Percentiles rank a stretch among this genome's conserved stretches.
These are phyloP conservation scores for Neohortaea acidophila DNA, from an alignment of 495 filamentous ascomycete species.

Conservation along the genomic window DNA sequence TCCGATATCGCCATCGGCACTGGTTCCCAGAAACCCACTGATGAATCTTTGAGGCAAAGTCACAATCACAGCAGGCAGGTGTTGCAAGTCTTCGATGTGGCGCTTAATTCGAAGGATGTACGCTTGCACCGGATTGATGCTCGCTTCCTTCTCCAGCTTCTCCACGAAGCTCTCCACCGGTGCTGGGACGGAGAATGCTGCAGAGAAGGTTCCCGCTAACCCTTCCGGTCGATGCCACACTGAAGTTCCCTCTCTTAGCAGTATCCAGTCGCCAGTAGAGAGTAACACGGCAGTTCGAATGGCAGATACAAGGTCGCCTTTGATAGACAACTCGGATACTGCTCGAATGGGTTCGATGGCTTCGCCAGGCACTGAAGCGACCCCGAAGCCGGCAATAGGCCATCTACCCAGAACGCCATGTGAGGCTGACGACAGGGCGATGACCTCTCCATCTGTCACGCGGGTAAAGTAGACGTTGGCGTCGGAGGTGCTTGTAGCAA, in stretches of 20 bases:
- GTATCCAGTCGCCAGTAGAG: constrained; percentile 59
- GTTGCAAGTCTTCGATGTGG: constrained; percentile 61
- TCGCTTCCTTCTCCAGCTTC: constrained; percentile 70
- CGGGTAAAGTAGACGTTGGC: constrained; percentile 81
- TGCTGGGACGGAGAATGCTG: constrained; percentile 55
- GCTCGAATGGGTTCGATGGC: constrained; percentile 40
- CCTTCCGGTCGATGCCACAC: constrained; percentile 74
- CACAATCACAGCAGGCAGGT: constrained; percentile 57
- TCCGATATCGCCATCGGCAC: constrained; percentile 35
- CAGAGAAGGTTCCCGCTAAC: constrained; percentile 57
- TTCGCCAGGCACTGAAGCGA: not conserved
- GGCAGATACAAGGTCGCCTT: constrained; percentile 48
- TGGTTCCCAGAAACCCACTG: constrained; percentile 47
- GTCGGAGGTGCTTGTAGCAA: constrained; percentile 61
- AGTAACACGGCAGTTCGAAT: constrained; percentile 59
- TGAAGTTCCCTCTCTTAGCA: constrained; percentile 65
- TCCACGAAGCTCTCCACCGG: constrained; percentile 59
- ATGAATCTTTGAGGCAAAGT: constrained; percentile 35
- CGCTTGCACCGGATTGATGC: constrained; percentile 59
- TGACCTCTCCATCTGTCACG: constrained; percentile 53
- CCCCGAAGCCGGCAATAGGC: constrained; percentile 30
- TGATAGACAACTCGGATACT: constrained; percentile 67
- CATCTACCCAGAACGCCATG: constrained; percentile 61
- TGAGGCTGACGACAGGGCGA: constrained; percentile 59
- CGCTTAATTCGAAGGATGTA: constrained; percentile 79